Base-by-base conservation (phyloP, 2,329 filamentous ascomycete species). In the Cadophora sp. region DNA sequence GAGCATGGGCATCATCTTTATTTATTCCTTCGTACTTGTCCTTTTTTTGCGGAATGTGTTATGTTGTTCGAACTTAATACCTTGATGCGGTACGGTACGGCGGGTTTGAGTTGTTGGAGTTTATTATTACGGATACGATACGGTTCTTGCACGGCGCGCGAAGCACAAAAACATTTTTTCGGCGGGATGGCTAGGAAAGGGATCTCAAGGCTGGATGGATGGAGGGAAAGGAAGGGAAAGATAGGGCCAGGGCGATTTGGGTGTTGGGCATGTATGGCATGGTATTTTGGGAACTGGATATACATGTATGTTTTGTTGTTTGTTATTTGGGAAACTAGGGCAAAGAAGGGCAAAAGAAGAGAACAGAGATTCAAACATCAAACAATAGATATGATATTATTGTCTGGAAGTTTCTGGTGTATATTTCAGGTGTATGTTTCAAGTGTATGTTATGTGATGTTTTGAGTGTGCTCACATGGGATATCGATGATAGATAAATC, bases 321-420 rank as follows among this genome's bases (percentile, higher is more conserved):
- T 53, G 27, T 33, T 13, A 39, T 39, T 39, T 33, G 30, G 36
- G 36, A 8, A 39, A 27, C 27, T 33, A 30, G 24, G 50, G 24
- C 24, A 33, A 53, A 53, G 14, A 27, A 27, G n/a, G 24, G 14
- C 9, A 30, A 53, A 53, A 53, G 50, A 14, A 33, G 18, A 33
- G 8, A 53, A 53, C n/a, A 33, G 50, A 30, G 16, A 22, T 13
- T 6, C 16, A 53, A 18, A 30, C 27, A 30, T 33, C 30, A 33
- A 53, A 27, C 50, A 53, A 53, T 53, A 53, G 50, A 53, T 53
- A 53, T 33, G 50, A 53, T 33, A 53, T 53, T 53, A 33, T 53
- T 53, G 50, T 33, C 24, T 33, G 50, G n/a, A 33, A 9, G 14
- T 30, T 16, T n/a, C 33, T 4, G 6, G 36, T 39, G 36, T 8